Percentiles rank a stretch among this genome's conserved stretches.
phyloP scores from a whole-genome alignment of 1,284 basidiomycete species.

The Irpex rosettiformis region DNA sequence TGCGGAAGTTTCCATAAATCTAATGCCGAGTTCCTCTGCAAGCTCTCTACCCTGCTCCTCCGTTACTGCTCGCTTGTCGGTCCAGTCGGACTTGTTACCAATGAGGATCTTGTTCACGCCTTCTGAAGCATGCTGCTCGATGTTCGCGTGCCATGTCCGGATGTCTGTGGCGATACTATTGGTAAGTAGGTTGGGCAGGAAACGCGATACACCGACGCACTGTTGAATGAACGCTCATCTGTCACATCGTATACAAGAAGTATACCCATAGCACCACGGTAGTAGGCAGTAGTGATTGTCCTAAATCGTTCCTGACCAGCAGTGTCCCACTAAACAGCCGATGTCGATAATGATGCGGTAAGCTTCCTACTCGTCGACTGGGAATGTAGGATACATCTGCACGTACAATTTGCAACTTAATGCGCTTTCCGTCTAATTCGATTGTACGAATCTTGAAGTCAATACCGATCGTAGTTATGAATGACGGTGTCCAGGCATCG shows the following conservation, averaged over 20 bases:
- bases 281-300: conserved; percentile 99
- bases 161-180: conserved; percentile 65
- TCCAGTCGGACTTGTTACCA: conserved; percentile 99
- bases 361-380: not conserved
- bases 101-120: conserved; percentile 99
- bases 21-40: conserved; percentile 87
- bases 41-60: conserved; percentile 82
- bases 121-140: conserved; percentile 98
- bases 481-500: conserved; percentile 99
- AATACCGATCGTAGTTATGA: conserved; percentile 98
- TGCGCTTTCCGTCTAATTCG: conserved; percentile 93
- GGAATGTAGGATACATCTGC: too few species aligned
- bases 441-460: conserved; percentile 98
- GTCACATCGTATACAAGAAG: conserved; percentile 98
- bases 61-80: conserved; percentile 92
- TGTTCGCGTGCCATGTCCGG: conserved; percentile 97
- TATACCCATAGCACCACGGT: conserved; percentile 99
- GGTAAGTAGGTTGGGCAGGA: conserved; percentile 2
- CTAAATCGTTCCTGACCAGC: conserved; percentile 99
- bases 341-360: not conserved
- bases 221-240: conserved; percentile 96
- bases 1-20: conserved; percentile 97
- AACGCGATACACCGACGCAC: conserved; percentile 46
- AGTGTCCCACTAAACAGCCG: conserved; percentile 82
- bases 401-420: conserved; percentile 94